Percentiles rank a stretch among this genome's conserved stretches.
phyloP scores from a whole-genome alignment of 176 grass and related monocot species.

The Carex parvula region DNA sequence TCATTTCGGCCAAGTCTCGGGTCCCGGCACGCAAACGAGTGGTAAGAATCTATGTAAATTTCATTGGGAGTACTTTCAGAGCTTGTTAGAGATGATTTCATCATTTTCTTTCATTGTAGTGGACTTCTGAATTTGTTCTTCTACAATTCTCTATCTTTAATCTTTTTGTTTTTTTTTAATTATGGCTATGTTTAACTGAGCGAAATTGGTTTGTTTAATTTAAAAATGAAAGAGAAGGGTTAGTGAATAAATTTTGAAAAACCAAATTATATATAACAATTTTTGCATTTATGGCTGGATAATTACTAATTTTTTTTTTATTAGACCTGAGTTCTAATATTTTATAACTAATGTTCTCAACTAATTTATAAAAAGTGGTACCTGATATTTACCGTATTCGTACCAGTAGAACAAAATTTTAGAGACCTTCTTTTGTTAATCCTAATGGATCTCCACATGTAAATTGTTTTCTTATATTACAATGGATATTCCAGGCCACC shows the following conservation, averaged over 20 bases:
- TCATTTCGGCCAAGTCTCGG: constrained; percentile 61
- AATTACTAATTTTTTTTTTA: neutral
- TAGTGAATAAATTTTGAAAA: neutral
- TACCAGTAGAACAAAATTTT: neutral
- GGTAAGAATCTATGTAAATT: constrained; percentile 38
- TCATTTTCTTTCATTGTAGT: neutral
- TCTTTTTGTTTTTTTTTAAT: neutral
- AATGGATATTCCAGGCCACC: constrained; percentile 56
- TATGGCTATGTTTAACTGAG: neutral
- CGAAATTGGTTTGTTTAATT: neutral
- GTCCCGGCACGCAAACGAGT: constrained; percentile 69
- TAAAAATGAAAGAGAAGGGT: neutral
- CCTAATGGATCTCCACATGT: neutral
- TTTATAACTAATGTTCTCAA: neutral
- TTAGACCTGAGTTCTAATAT: neutral
- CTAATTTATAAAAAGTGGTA: neutral
- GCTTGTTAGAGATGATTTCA: neutral
- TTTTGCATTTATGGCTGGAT: neutral
- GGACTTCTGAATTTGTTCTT: neutral
- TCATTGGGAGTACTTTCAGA: neutral
- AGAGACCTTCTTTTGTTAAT: neutral
- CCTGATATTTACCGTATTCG: neutral
- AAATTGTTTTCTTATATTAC: constrained; percentile 1
- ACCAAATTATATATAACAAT: neutral
- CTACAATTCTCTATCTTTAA: neutral